Evolutionary conservation across 1,284 basidiomycete genomes (phyloP).

Genomic region (Trametes versicolor): DNA sequence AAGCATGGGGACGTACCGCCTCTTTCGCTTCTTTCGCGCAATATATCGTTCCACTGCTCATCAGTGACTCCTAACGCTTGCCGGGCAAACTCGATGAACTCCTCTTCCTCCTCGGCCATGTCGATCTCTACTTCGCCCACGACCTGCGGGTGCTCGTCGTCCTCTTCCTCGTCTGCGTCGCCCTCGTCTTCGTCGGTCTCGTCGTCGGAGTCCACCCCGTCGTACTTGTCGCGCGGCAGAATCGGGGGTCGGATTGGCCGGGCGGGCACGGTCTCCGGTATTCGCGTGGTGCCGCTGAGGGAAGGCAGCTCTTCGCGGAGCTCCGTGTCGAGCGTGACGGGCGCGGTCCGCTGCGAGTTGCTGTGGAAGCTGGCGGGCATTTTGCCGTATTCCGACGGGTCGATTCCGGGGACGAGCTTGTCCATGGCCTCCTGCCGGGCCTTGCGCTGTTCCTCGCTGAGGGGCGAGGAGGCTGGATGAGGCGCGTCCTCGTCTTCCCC

Average conservation of each 20-base stretch:
- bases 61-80: constrained; percentile 89
- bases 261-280: constrained; percentile 31
- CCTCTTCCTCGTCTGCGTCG: constrained; percentile 68
- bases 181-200: constrained; percentile 73
- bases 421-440: constrained; percentile 72
- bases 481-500: constrained; percentile 17
- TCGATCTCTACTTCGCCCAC: constrained; percentile 87
- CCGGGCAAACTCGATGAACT: constrained; percentile 92
- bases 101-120: constrained; percentile 90
- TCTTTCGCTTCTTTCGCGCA: constrained; percentile 75
- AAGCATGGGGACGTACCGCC: constrained; percentile 66
- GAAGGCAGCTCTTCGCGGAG: constrained; percentile 42
- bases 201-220: constrained; percentile 88
- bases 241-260: constrained; percentile 76
- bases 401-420: constrained; percentile 73
- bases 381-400: constrained; percentile 79
- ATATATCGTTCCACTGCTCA: constrained; percentile 84
- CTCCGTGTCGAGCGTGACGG: constrained; percentile 58
- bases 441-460: constrained; percentile 42
- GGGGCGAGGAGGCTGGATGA: background rate
- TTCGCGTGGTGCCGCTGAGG: constrained; percentile 10
- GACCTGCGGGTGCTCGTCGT: constrained; percentile 81
- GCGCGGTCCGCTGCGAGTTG: constrained; percentile 74
- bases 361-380: constrained; percentile 78
- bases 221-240: constrained; percentile 81